These are phyloP conservation scores for Phylloporus sp. DNA, from an alignment of 768 basidiomycete genomes.

Conservation along the genomic window DNA sequence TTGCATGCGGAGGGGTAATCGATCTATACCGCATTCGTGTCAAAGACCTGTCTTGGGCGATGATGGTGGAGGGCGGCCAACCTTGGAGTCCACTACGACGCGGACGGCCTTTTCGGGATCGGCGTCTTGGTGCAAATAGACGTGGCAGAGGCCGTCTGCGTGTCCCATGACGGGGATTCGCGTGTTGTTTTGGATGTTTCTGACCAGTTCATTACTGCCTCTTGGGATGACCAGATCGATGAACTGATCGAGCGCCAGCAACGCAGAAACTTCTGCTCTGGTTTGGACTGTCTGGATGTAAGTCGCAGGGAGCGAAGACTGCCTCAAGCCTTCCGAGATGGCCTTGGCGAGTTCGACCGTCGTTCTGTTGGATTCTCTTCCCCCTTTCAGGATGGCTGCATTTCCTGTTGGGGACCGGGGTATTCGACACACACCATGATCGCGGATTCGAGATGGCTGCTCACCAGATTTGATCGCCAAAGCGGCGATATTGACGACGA, in stretches of 20 bases:
- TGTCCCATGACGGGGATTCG: constrained; percentile 98
- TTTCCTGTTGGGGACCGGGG: constrained; percentile 70
- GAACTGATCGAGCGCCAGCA: constrained; percentile 82
- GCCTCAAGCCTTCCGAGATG: constrained; percentile 71
- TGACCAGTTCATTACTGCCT: constrained; percentile 88
- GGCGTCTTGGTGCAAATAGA: constrained; percentile 84
- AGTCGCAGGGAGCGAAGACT: constrained; percentile 65
- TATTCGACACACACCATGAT: background rate
- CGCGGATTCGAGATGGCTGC: constrained; percentile 18
- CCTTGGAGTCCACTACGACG: constrained; percentile 88
- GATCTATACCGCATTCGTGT: constrained; percentile 42
- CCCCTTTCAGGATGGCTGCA: constrained; percentile 94
- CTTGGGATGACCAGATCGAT: constrained; percentile 97
- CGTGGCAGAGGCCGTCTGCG: constrained; percentile 90
- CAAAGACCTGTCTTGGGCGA: background rate
- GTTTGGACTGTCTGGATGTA: constrained; percentile 94
- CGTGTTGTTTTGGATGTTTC: constrained; percentile 82
- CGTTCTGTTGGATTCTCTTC: constrained; percentile 89
- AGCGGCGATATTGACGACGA: constrained; percentile 94
- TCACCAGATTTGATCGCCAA: constrained; percentile 94
- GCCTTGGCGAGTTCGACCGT: constrained; percentile 69
- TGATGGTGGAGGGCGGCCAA: constrained; percentile 28
- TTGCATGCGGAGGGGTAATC: constrained; percentile 98
- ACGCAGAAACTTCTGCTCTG: constrained; percentile 81
- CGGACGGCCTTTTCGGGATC: constrained; percentile 74